Evolutionary conservation across 2,329 filamentous ascomycete species (phyloP), one percentile per base, ranked within the genome.

Genomic region (Rhytidhysteron rufulum): DNA sequence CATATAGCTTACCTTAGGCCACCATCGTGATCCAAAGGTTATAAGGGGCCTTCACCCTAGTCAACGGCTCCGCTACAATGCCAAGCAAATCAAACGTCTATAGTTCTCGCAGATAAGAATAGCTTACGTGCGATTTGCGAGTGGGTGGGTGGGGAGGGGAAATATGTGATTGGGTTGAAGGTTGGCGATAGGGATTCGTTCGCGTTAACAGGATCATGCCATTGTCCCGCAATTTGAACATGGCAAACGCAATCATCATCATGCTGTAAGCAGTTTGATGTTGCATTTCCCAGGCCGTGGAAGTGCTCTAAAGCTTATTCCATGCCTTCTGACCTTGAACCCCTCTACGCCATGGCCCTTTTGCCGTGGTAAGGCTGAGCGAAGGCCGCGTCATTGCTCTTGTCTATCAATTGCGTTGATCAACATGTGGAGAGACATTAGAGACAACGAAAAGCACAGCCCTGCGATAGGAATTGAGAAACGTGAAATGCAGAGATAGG

Each of bases 341-440:
- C 22, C 8, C 11, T 6, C 17, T 37, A 25, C 35, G 30, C 17
- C 35, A 37, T n/a, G n/a, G n/a, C n/a, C n/a, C n/a, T n/a, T n/a
- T n/a, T n/a, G n/a, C 35, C 11, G 35, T n/a, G 19, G 15, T 29
- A 24, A n/a, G 35, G 35, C 35, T 37, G 35, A 20, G 35, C 33
- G 24, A 18, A 13, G 25, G 35, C n/a, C 35, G 35, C 35, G 35
- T 37, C 35, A 37, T 13, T 27, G 24, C 13, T 13, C 31, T 33
- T 4, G 11, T 13, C 31, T 16, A 33, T 18, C 31, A 4, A 33
- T 17, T 13, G 13, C 27, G n/a, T n/a, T n/a, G n/a, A n/a, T n/a
- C n/a, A n/a, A n/a, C n/a, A n/a, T n/a, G n/a, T n/a, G n/a, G n/a
- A n/a, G n/a, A n/a, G n/a, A n/a, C n/a, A n/a, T n/a, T n/a, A n/a